Percentiles rank a stretch among this genome's conserved stretches.
These are phyloP conservation scores for Saprolegnia parasitica DNA, from an alignment of 352 stramenopile species.

Conservation along the genomic window DNA sequence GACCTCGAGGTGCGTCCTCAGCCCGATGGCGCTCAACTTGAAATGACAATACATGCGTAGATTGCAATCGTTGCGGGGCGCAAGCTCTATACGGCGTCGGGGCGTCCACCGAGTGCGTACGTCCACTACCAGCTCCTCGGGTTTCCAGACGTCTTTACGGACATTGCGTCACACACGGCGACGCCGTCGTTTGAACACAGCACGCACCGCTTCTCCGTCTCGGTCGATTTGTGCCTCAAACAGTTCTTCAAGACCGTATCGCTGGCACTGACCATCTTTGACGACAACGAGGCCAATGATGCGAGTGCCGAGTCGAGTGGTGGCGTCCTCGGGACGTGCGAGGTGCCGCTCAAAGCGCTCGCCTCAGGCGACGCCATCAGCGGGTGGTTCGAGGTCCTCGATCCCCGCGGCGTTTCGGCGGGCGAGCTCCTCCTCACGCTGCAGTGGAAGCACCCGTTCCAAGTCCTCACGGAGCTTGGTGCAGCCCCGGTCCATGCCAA, in stretches of 20 bases:
- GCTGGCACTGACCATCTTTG: slow-evolving; percentile 83
- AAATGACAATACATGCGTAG: slow-evolving; percentile 32
- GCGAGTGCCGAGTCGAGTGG: slow-evolving; percentile 33
- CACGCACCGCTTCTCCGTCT: slow-evolving; percentile 59
- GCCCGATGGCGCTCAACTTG: no score
- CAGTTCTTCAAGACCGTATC: slow-evolving; percentile 79
- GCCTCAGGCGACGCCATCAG: slow-evolving; percentile 60
- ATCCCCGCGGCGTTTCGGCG: slow-evolving; percentile 47
- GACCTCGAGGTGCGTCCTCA: slow-evolving; percentile 45
- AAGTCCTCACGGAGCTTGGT: slow-evolving; percentile 52
- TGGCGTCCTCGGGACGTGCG: slow-evolving; percentile 68
- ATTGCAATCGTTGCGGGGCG: slow-evolving; percentile 38
- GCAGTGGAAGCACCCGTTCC: slow-evolving; percentile 73
- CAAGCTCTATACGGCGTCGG: slow-evolving; percentile 6
- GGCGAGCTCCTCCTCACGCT: slow-evolving; percentile 70
- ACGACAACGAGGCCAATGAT: slow-evolving; percentile 55
- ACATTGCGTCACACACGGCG: slow-evolving; percentile 59
- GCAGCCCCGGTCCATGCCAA: slow-evolving; percentile 36
- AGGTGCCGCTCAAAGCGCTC: slow-evolving; percentile 61
- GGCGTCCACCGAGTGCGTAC: slow-evolving; percentile 43
- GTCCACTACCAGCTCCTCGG: slow-evolving; percentile 88
- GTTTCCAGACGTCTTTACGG: slow-evolving; percentile 86
- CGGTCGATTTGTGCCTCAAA: slow-evolving; percentile 68
- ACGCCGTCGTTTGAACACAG: slow-evolving; percentile 63
- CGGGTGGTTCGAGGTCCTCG: slow-evolving; percentile 66